Evolutionary conservation across 192 early-diverging fungal genomes (phyloP).

Genomic region (Allomyces arbusculus): DNA sequence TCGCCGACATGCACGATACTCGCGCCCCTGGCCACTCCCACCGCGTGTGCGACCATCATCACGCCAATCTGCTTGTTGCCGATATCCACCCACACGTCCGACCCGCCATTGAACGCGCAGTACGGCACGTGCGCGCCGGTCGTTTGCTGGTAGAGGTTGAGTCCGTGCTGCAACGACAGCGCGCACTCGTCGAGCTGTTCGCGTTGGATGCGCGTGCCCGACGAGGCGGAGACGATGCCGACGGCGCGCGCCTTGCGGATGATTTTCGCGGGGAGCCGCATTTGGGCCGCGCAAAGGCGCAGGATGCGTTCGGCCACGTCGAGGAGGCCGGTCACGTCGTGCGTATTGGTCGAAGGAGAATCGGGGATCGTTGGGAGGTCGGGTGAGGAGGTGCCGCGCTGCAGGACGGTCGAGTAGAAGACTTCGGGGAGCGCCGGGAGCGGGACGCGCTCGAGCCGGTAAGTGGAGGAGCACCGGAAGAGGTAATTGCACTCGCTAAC

Average conservation of each 20-base stretch:
- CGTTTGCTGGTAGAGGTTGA: constrained; percentile 31
- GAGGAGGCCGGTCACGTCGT: constrained; percentile 35
- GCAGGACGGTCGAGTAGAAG: constrained; percentile 2
- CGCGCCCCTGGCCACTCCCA: constrained; percentile 25
- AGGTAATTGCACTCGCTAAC: constrained; percentile 85
- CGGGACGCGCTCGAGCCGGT: constrained; percentile 28
- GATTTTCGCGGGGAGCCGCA: constrained; percentile 43
- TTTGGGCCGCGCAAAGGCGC: constrained; percentile 29
- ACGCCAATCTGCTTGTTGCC: constrained; percentile 90
- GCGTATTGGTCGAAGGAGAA: constrained; percentile 27
- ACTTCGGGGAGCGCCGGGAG: neutral
- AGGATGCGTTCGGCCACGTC: constrained; percentile 56
- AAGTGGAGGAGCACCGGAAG: constrained; percentile 42
- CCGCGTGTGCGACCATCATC: constrained; percentile 44
- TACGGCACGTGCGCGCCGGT: constrained; percentile 46
- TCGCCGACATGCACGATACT: constrained; percentile 74
- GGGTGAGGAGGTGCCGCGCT: neutral
- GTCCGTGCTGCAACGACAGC: constrained; percentile 44
- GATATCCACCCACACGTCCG: constrained; percentile 81
- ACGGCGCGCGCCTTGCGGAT: constrained; percentile 63
- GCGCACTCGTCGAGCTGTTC: constrained; percentile 80
- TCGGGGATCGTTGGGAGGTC: neutral
- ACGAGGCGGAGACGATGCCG: constrained; percentile 32
- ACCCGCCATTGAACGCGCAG: constrained; percentile 84
- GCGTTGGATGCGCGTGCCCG: constrained; percentile 32